Base-by-base conservation (phyloP, 2,329 filamentous ascomycete species). In the Knufia petricola region DNA sequence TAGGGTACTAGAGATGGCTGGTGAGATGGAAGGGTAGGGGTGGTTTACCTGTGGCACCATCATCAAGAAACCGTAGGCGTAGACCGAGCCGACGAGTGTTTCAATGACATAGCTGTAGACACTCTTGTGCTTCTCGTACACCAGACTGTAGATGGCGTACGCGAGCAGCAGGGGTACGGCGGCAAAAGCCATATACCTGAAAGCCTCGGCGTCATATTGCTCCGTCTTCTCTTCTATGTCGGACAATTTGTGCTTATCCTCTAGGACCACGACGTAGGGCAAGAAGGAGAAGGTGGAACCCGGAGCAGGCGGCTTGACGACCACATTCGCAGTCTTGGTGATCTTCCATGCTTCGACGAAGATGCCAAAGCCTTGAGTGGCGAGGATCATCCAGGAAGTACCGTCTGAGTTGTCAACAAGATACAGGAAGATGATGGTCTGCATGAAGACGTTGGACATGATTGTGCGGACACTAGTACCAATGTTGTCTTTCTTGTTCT, bases 401-500 rank as follows among this genome's bases (percentile, higher is more conserved):
- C 92, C 94, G 50, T 95, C 88, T 57, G 88, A 94, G 72, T 98
- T 96, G 71, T 98, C 92, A 60, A 98, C 72, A 24, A 98, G 78
- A 68, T 98, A 98, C 39, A 98, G 76, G 77, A 98, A 94, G 67
- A 98, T 95, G 62, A 96, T 77, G 4, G 77, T 67, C 68, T 98
- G 92, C 92, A 98, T 98, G 66, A 96, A 89, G 53, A 96, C 89
- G 62, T 96, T 98, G 64, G 87, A 88, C 50, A 98, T 74, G 61
- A 98, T 98, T 26, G 90, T 94, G 50, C 92, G 87, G 52, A 98
- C 85, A 1, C 89, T 95, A 39, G 95, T 94, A 55, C 92, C 92
- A 23, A 98, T 85, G 51, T 95, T 92, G 71, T 96, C 94, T 75
- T 98, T 98, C 83, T 98, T 98, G 74, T 96, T 95, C 64, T 89